Base-by-base conservation (phyloP, 257 asterid genomes). In the Solanum appendiculatum region DNA sequence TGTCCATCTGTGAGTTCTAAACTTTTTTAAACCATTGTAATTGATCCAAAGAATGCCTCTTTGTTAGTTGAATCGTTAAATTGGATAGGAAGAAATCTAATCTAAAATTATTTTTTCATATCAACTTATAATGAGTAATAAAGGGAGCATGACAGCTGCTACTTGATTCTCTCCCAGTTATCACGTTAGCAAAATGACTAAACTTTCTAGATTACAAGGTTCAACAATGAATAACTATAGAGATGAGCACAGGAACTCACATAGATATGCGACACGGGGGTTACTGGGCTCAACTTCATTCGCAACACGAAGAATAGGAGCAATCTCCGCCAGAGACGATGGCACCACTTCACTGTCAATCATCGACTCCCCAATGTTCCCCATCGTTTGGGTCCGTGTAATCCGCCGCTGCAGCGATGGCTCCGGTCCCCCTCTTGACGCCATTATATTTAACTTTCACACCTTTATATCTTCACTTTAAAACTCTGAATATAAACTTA, bases 261-360 rank as follows among this genome's bases (percentile, higher is more conserved):
- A 97, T 42, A 97, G 95, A 91, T 97, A 97, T n/a, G 99, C 97
- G 40, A 97, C 99, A 72, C 99, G 98, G 66, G 99, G 97, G 87
- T 97, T 96, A 96, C 96, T 94, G 31, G 95, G 95, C 94, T 97
- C 99, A 60, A 97, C 99, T 93, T 97, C 99, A 95, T 97, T 97
- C 75, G 99, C 99, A 88, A 97, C 99, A 92, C 99, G 99, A 82
- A 97, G 98, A 93, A 97, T 96, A 39, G 99, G 99, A 69, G 99
- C 99, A 54, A 97, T 97, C 91, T 97, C 99, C 86, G 92, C 98
- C 74, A 97, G 92, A 37, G 99, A 96, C 15, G 99, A 97, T n/a
- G 99, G 99, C 88, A 97, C 98, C 81, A 97, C 98, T 91, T 97
- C 99, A 91, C 99, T 97, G 88, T 97, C 99, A 88, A 97, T 94